Evolutionary conservation across 2,329 filamentous ascomycete species (phyloP).

Genomic region (Fusarium hainanense): DNA sequence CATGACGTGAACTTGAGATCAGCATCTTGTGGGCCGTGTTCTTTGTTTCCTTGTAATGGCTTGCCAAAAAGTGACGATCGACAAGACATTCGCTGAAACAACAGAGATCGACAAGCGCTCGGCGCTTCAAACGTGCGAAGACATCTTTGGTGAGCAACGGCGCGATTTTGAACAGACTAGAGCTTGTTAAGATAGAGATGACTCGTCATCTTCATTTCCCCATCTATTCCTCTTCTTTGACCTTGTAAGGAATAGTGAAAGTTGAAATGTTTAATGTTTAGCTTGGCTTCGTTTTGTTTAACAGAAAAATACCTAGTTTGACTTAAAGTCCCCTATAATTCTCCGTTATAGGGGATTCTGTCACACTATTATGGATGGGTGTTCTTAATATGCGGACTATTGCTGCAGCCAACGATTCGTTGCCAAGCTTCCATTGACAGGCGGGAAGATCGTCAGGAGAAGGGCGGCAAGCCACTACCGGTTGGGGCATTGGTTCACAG

Average conservation of each 20-base stretch:
- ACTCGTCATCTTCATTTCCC: constrained; percentile 43
- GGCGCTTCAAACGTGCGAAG: constrained; percentile 23
- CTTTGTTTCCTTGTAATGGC: constrained; percentile 22
- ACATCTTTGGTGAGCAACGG: constrained; percentile 20
- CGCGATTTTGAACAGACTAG: constrained; percentile 34
- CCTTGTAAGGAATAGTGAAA: background rate
- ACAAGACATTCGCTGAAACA: constrained; percentile 30
- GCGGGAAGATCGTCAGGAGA: constrained; percentile 43
- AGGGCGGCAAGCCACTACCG: constrained; percentile 38
- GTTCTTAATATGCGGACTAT: constrained; percentile 28
- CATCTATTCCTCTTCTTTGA: background rate
- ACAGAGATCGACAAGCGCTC: constrained; percentile 23
- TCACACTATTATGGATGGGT: constrained; percentile 6
- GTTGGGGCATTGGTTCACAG: constrained; percentile 25
- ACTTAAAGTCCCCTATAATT: constrained; percentile 34
- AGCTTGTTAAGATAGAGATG: constrained; percentile 1
- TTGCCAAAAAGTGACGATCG: constrained; percentile 35
- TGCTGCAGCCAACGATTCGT: constrained; percentile 20
- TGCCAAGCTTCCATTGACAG: constrained; percentile 35
- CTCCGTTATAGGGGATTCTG: constrained; percentile 5
- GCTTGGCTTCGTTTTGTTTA: background rate
- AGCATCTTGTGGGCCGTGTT: constrained; percentile 13
- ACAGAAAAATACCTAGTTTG: background rate
- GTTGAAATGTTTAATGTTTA: background rate
- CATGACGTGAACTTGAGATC: constrained; percentile 31